Evolutionary conservation across 176 grass and related monocot species (phyloP).

Genomic region (Triticum timopheevii): DNA sequence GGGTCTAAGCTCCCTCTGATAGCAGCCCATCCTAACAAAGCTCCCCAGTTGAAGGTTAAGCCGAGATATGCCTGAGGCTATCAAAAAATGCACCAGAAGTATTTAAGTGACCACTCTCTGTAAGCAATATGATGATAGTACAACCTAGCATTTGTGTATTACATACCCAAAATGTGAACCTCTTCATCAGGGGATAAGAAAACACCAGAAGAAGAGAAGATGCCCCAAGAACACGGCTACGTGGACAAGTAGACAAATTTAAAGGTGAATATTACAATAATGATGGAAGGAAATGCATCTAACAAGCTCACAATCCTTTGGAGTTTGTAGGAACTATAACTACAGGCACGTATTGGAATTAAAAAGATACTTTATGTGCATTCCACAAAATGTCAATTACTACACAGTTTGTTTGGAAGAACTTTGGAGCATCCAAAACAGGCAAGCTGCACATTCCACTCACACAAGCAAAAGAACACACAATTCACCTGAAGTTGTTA

Average conservation of each 20-base stretch:
- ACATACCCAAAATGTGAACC: conserved; percentile 86
- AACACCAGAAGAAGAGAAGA: conserved; percentile 79
- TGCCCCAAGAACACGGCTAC: conserved; percentile 74
- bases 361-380: neutral
- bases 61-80: conserved; percentile 94
- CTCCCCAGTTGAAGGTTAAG: conserved; percentile 94
- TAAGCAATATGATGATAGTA: neutral
- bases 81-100: conserved; percentile 6
- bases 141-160: neutral
- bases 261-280: neutral
- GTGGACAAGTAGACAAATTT: conserved; percentile 20
- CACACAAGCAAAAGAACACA: neutral
- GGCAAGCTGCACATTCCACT: neutral
- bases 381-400: neutral
- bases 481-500: conserved; percentile 66
- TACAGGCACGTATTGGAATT: neutral
- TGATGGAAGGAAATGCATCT: neutral
- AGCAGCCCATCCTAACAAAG: conserved; percentile 89
- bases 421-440: neutral
- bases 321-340: neutral
- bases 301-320: neutral
- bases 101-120: neutral
- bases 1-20: conserved; percentile 69
- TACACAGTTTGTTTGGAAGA: neutral
- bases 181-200: conserved; percentile 94